Evolutionary conservation across 1,284 basidiomycete species (phyloP).

Genomic region (Pseudozyma sp.): DNA sequence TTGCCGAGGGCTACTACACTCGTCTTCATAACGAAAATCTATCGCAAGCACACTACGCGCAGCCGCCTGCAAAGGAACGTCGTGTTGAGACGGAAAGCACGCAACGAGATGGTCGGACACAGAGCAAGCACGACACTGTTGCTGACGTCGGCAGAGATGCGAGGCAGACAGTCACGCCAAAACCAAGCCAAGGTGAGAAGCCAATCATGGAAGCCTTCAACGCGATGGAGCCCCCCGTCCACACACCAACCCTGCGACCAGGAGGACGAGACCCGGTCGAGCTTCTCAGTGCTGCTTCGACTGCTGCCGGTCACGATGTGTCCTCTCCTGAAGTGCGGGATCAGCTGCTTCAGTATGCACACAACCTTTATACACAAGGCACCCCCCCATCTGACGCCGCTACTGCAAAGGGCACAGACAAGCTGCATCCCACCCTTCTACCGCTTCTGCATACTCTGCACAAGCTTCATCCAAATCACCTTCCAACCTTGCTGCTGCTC

Average conservation of each 20-base stretch:
- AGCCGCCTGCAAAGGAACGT: slow-evolving; percentile 12
- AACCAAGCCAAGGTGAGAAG: neutral
- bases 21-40: slow-evolving; percentile 57
- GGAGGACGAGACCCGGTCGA: slow-evolving; percentile 60
- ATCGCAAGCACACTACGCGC: slow-evolving; percentile 32
- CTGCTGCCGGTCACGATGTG: slow-evolving; percentile 49
- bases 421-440: slow-evolving; percentile 61
- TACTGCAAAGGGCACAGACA: slow-evolving; percentile 27
- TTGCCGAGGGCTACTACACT: slow-evolving; percentile 62
- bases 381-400: slow-evolving; percentile 12
- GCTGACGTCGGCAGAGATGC: neutral
- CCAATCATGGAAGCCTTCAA: slow-evolving; percentile 5
- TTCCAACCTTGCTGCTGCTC: slow-evolving; percentile 63
- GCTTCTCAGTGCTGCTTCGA: slow-evolving; percentile 55
- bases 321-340: slow-evolving; percentile 58
- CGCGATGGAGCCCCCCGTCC: slow-evolving; percentile 33
- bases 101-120: neutral
- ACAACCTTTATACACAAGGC: slow-evolving; percentile 60
- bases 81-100: neutral
- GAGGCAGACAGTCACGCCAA: neutral
- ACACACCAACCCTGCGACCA: slow-evolving; percentile 25
- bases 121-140: neutral
- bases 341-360: slow-evolving; percentile 65
- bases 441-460: slow-evolving; percentile 64
- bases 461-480: slow-evolving; percentile 59